Conservation (phyloP, 169 alveolate species). For the Eimeria brunetti region DNA sequence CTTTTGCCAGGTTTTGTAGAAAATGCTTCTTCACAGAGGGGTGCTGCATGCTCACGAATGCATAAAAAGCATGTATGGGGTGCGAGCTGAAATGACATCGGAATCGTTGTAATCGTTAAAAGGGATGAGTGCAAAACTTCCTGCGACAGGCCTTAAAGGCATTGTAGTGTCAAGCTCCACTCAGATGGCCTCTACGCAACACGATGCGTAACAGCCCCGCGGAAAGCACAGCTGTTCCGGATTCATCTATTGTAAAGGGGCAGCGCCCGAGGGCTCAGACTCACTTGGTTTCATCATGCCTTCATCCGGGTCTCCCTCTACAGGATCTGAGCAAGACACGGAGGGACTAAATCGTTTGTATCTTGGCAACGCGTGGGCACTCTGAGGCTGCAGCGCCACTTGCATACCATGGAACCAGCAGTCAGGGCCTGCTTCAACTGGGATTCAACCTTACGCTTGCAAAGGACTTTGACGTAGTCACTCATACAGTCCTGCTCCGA, state of each 20-base stretch:
- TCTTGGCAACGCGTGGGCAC: background rate
- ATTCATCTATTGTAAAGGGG: background rate
- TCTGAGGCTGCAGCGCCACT: background rate
- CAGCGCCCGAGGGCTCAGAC: background rate
- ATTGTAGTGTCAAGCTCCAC: background rate
- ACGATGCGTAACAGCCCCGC: background rate
- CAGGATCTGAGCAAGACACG: slow-evolving; percentile 10
- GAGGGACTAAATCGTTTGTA: background rate
- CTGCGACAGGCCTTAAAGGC: background rate
- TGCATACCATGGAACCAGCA: background rate
- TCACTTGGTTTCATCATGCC: slow-evolving; percentile 72
- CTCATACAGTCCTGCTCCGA: slow-evolving; percentile 23
- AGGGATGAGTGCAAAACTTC: background rate
- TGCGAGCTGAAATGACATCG: background rate
- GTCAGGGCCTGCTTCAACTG: background rate
- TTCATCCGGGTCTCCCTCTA: slow-evolving; percentile 27
- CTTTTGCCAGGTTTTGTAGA: slow-evolving; percentile 13
- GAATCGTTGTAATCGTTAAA: background rate
- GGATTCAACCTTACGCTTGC: slow-evolving; percentile 64
- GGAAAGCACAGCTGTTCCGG: background rate
- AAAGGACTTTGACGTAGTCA: background rate
- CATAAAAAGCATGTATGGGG: background rate
- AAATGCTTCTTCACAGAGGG: slow-evolving; percentile 54
- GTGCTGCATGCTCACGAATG: slow-evolving; percentile 40
- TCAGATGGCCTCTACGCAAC: background rate